These are phyloP conservation scores for Pisolithus albus DNA, from an alignment of 768 basidiomycete genomes.

Conservation along the genomic window DNA sequence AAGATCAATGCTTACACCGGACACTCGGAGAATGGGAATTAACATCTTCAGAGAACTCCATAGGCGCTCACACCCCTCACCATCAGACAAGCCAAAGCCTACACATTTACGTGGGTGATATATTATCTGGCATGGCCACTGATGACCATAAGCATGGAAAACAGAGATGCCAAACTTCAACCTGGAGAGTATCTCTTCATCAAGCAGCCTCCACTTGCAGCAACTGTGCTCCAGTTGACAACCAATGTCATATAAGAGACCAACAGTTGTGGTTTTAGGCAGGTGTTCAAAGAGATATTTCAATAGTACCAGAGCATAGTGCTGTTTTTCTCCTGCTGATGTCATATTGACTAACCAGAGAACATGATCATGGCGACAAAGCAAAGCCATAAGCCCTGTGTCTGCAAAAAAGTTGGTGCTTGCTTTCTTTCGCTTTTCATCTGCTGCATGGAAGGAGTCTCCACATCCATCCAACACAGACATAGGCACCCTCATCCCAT, in stretches of 20 bases:
- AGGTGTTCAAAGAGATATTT: slow-evolving; percentile 1
- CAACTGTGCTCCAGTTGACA: no score
- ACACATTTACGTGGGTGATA: slow-evolving; percentile 27
- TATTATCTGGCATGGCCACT: slow-evolving; percentile 30
- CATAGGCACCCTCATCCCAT: slow-evolving; percentile 19
- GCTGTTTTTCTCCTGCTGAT: no score
- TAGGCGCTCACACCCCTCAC: slow-evolving; percentile 33
- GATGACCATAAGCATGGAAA: slow-evolving; percentile 32
- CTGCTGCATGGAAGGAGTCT: slow-evolving; percentile 21
- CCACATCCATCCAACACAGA: slow-evolving; percentile 29
- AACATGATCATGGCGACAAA: slow-evolving; percentile 13
- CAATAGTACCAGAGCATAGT: neutral
- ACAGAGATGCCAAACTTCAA: slow-evolving; percentile 21
- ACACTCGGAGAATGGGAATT: slow-evolving; percentile 11
- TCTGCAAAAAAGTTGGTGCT: slow-evolving; percentile 9
- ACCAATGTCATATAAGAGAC: no score
- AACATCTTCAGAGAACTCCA: slow-evolving; percentile 20
- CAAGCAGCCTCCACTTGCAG: no score
- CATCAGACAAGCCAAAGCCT: slow-evolving; percentile 29
- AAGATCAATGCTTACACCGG: slow-evolving; percentile 12
- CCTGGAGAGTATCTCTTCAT: no score
- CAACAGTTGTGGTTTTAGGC: no score
- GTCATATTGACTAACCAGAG: slow-evolving; percentile 6
- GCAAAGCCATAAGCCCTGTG: slow-evolving; percentile 13
- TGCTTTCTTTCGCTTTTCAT: slow-evolving; percentile 14